phyloP scores from a whole-genome alignment of 148 eudicot genomes.

The Mesembryanthemum crystallinum region DNA sequence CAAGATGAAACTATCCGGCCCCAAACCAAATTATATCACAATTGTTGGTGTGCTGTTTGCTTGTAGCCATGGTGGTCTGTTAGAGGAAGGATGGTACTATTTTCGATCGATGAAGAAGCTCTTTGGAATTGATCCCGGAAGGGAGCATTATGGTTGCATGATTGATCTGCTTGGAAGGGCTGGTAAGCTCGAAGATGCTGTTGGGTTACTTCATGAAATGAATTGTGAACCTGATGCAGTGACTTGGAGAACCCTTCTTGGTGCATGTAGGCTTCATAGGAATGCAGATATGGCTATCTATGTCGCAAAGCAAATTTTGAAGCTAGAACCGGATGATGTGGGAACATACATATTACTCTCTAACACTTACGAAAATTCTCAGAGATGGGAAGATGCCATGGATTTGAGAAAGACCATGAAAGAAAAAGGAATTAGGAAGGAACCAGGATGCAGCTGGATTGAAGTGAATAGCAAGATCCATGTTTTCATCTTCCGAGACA shows the following conservation, averaged over 20 bases:
- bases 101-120: conserved; percentile 43
- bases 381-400: conserved; percentile 48
- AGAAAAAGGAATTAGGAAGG: conserved; percentile 40
- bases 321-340: conserved; percentile 39
- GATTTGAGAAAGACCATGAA: conserved; percentile 37
- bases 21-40: conserved; percentile 38
- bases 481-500: conserved; percentile 36
- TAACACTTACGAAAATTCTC: conserved; percentile 43
- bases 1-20: conserved; percentile 34
- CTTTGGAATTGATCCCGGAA: conserved; percentile 36
- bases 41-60: conserved; percentile 46
- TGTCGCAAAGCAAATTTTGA: conserved; percentile 40
- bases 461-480: conserved; percentile 45
- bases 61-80: conserved; percentile 51
- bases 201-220: conserved; percentile 37
- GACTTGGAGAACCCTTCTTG: conserved; percentile 45
- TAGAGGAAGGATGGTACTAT: conserved; percentile 40
- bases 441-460: conserved; percentile 57
- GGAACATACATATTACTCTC: conserved; percentile 38
- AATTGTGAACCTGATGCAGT: conserved; percentile 40
- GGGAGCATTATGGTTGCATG: conserved; percentile 56
- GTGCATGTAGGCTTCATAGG: conserved; percentile 41
- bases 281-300: conserved; percentile 35
- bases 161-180: conserved; percentile 50
- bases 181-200: conserved; percentile 45